Evolutionary conservation across 352 stramenopile genomes (phyloP), one percentile per base, ranked within the genome.

Genomic region (Phytophthora multivora): DNA sequence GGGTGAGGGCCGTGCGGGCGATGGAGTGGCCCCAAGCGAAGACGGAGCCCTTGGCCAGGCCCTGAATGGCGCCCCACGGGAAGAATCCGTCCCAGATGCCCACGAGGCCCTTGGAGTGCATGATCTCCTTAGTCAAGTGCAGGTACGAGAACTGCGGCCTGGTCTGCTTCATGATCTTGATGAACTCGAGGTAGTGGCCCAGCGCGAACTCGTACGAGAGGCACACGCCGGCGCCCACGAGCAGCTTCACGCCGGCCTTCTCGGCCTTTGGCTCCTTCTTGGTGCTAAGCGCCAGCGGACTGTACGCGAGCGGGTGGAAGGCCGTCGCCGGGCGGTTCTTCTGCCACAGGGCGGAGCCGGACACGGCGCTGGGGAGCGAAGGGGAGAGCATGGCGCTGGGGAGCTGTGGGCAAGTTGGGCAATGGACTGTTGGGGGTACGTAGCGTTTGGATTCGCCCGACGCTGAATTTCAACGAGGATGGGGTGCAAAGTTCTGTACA

Each of bases 111-210:
- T 98, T 98, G 47, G 87, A 53, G 28, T 77, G 55, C 51, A 96
- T 93, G 73, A 98, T 97, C 36, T 90, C 72, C 33, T 80, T 79
- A 42, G 86, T 82, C 50, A 97, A 73, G 18, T 81, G 58, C 25
- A 74, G 43, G 66, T 98, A 98, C 47, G 87, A 91, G 58, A 90
- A 75, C 40, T 76, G 64, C 8, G 85, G 89, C 40, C 84, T 80
- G 46, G 87, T 96, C 73, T 97, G 88, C 77, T 97, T 97, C 73
- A 94, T 89, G 78, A 98, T 96, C 75, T 98, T 98, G 59, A 97
- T 78, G 76, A 98, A 98, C 69, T 98, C 93, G 25, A 98, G 68
- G 71, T 90, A 94, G 78, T 98, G 92, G 30, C 92, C 93, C 12
- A 92, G 55, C 19, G 82, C 82, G 43, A 93, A 75, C 77, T 98